phyloP scores from a whole-genome alignment of 371 early-diverging fungal species.

The Mortierella sp. region DNA sequence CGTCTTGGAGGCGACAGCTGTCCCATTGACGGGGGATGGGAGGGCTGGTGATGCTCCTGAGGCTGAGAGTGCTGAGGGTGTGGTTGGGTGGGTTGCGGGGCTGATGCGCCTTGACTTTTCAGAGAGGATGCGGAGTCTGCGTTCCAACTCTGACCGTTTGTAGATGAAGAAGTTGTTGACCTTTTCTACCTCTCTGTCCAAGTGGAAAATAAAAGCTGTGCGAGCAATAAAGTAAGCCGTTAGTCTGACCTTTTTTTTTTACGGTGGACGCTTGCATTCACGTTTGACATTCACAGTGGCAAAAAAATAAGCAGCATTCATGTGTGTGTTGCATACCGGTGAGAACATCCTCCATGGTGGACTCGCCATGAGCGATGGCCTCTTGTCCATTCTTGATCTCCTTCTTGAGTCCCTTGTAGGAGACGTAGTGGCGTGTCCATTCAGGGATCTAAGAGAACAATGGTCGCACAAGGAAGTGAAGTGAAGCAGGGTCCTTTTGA shows the following conservation, averaged over 20 bases:
- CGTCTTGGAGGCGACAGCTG: not conserved
- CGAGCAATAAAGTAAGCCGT: not conserved
- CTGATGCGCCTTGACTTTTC: slow-evolving; percentile 63
- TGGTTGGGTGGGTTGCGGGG: slow-evolving; percentile 6
- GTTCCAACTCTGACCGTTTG: slow-evolving; percentile 71
- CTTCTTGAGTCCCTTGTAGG: slow-evolving; percentile 76
- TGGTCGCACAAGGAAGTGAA: not conserved
- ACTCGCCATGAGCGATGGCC: slow-evolving; percentile 49
- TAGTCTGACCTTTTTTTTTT: not conserved
- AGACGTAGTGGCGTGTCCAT: slow-evolving; percentile 77
- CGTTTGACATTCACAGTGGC: not conserved
- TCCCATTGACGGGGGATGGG: not conserved
- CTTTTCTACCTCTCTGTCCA: slow-evolving; percentile 79
- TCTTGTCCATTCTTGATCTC: slow-evolving; percentile 70
- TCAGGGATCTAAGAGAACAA: slow-evolving; percentile 64
- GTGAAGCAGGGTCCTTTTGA: not conserved
- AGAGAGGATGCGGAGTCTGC: slow-evolving; percentile 71
- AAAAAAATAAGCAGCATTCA: not conserved
- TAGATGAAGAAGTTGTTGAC: slow-evolving; percentile 74
- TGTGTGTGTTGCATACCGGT: slow-evolving; percentile 57
- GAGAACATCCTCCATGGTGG: slow-evolving; percentile 50
- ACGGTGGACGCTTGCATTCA: not conserved
- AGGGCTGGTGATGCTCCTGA: slow-evolving; percentile 37
- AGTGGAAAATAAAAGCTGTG: slow-evolving; percentile 70
- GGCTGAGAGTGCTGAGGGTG: not conserved